Percentiles rank a stretch among this genome's conserved stretches.
Conservation (phyloP, 176 grass and related monocot genomes). For the Microstegium vimineum region DNA sequence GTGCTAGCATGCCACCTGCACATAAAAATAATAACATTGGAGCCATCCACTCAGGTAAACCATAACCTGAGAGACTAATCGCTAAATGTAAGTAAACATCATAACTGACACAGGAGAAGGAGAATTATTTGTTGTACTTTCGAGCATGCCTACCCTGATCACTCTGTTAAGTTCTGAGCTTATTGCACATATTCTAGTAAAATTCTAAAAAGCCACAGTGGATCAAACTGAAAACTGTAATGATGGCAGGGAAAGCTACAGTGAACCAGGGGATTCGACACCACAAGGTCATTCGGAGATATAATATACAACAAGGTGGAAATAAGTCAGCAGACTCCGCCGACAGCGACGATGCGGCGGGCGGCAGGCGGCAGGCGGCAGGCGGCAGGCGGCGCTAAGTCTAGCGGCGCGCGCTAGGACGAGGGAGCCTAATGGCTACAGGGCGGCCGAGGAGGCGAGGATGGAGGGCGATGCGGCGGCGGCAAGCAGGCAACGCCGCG, state of each 20-base stretch:
- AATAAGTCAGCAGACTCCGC: background rate
- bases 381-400: background rate
- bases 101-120: too few species aligned
- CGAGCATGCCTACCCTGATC: background rate
- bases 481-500: background rate
- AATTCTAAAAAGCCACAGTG: background rate
- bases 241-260: background rate
- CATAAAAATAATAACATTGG: conserved; percentile 17
- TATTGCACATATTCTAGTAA: background rate
- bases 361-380: too few species aligned
- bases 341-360: background rate
- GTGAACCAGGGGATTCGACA: background rate
- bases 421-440: background rate
- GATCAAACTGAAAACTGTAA: background rate
- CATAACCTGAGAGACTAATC: background rate
- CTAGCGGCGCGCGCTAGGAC: background rate
- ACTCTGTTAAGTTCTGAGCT: background rate
- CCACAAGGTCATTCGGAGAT: background rate
- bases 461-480: background rate
- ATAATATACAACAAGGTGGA: background rate
- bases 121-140: background rate
- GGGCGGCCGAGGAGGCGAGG: background rate
- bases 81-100: background rate
- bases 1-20: conserved; percentile 34
- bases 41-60: background rate